Conservation (phyloP, 2,329 filamentous ascomycete genomes). For the Aspergillus fumigatus region DNA sequence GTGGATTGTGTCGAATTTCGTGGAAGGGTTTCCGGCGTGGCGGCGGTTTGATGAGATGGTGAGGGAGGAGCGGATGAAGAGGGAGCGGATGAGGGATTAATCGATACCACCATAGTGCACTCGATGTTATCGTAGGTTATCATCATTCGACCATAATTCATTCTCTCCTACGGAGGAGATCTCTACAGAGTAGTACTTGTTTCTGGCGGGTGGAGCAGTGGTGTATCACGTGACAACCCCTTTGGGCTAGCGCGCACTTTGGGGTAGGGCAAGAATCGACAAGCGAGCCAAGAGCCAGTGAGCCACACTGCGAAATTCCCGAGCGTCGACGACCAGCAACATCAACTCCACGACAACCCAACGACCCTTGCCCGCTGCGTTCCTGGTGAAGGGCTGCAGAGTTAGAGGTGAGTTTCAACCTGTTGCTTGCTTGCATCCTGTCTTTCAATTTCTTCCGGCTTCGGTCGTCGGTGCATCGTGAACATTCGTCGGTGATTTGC, state of each 20-base stretch:
- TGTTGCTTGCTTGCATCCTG: constrained; percentile 11
- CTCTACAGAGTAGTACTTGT: too few relatives aligned
- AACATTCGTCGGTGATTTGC: too few relatives aligned
- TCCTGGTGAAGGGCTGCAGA: constrained; percentile 44
- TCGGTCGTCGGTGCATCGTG: too few relatives aligned
- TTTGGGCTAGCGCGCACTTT: constrained; percentile 26
- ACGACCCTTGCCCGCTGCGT: constrained; percentile 38
- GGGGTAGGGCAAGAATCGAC: constrained; percentile 39
- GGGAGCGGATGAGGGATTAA: constrained; percentile 9
- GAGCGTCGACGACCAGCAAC: constrained; percentile 32
- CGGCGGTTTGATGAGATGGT: constrained; percentile 45
- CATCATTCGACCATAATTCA: too few relatives aligned
- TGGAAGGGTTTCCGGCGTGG: constrained; percentile 51
- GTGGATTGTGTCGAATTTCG: constrained; percentile 49
- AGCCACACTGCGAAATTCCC: constrained; percentile 42
- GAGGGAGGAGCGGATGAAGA: constrained; percentile 35
- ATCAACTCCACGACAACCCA: constrained; percentile 37
- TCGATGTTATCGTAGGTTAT: not conserved
- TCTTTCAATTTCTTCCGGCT: not conserved
- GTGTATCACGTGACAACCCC: constrained; percentile 17
- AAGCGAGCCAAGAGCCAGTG: constrained; percentile 30
- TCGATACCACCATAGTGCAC: too few relatives aligned
- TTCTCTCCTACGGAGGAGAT: too few relatives aligned
- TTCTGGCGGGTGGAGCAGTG: too few relatives aligned
- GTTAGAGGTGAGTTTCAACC: constrained; percentile 39